These are phyloP conservation scores for Ulota crispa DNA, from an alignment of 225 moss, liverwort and hornwort species.

Conservation along the genomic window DNA sequence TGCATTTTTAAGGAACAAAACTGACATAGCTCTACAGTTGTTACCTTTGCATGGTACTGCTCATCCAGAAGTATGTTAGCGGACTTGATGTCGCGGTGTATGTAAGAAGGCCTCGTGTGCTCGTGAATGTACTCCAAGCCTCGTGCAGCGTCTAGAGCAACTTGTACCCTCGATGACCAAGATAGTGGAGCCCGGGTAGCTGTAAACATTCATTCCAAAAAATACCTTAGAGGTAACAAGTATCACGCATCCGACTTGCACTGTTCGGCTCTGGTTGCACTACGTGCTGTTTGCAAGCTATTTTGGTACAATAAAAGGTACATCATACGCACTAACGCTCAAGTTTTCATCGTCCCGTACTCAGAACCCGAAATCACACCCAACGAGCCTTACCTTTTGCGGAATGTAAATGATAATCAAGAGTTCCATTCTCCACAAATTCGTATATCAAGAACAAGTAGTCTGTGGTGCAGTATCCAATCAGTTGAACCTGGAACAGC, in stretches of 20 bases:
- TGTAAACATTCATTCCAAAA: constrained; percentile 1
- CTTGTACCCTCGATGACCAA: constrained; percentile 52
- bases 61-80: constrained; percentile 82
- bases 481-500: constrained; percentile 74
- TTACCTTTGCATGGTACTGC: constrained; percentile 77
- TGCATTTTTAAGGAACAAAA: not conserved
- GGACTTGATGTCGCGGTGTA: constrained; percentile 90
- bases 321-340: not conserved
- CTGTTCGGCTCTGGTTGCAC: not conserved
- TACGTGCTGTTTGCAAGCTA: not conserved
- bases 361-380: not conserved
- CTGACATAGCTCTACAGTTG: not conserved
- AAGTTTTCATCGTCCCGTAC: not conserved
- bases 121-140: constrained; percentile 94
- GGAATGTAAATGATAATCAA: constrained; percentile 80
- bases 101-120: constrained; percentile 83
- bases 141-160: constrained; percentile 84
- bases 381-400: constrained; percentile 55
- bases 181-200: constrained; percentile 51
- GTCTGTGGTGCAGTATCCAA: constrained; percentile 89
- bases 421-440: constrained; percentile 87
- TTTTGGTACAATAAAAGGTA: not conserved
- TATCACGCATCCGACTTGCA: not conserved
- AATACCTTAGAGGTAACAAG: not conserved
- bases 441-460: constrained; percentile 82